phyloP scores from a whole-genome alignment of 192 early-diverging fungal species.

The Oehlia diaphana region DNA sequence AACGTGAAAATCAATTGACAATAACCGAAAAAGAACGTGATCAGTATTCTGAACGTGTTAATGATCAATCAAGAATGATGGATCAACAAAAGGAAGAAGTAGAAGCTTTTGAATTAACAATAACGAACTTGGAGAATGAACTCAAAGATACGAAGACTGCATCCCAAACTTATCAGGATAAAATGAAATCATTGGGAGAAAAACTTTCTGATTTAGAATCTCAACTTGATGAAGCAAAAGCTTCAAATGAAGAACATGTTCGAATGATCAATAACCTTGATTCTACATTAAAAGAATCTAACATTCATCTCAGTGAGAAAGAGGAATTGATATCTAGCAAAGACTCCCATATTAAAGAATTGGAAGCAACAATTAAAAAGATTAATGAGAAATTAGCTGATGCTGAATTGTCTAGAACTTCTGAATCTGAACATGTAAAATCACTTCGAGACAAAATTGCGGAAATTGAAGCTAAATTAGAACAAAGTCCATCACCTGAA shows the following conservation, averaged over 20 bases:
- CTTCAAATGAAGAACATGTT: neutral
- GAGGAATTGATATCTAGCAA: neutral
- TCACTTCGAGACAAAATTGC: neutral
- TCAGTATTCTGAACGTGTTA: no score
- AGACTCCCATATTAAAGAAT: neutral
- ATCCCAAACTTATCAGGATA: neutral
- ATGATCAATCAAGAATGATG: neutral
- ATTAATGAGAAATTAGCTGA: neutral
- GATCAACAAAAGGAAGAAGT: conserved; percentile 2
- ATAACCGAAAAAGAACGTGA: neutral
- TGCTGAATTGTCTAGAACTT: neutral
- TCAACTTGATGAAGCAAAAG: conserved; percentile 10
- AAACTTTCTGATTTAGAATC: conserved; percentile 3
- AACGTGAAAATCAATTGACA: neutral
- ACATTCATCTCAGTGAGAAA: neutral
- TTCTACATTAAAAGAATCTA: neutral
- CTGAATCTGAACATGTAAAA: neutral
- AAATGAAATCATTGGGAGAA: neutral
- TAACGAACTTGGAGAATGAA: neutral
- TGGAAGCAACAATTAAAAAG: neutral
- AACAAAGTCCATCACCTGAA: neutral
- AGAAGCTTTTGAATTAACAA: neutral
- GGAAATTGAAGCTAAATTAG: neutral
- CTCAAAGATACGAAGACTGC: neutral
- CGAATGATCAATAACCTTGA: neutral